Base-by-base conservation (phyloP, 805 yeast species). In the Starmera quercuum region DNA sequence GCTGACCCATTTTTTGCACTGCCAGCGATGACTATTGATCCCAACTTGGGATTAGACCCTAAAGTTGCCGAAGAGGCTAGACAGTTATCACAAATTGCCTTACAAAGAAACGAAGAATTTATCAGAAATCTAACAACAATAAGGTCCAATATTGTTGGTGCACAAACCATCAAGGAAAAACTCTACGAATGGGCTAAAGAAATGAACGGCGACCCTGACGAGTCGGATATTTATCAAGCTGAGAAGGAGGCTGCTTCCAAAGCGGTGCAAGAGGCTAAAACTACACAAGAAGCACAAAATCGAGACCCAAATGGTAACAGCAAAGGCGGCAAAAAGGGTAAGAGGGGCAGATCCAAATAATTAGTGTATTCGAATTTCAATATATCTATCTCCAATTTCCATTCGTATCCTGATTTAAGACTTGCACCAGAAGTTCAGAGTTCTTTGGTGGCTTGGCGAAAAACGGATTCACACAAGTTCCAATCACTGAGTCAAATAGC, bases 51-150 rank as follows among this genome's bases (percentile, higher is more conserved):
- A 1, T 52, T 70, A n/a, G 51, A 62, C 4, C 59, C 64, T 0
- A 80, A 73, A 26, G 70, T 68, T 22, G 82, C 85, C 5, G 83
- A 78, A 44, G 82, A 78, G 31, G 66, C 83, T 1, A 63, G 90
- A 41, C 88, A 82, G 47, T 67, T 77, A 54, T 77, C 74, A 33
- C 95, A 72, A 64, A 86, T 80, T 29, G 81, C 82, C 0, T 64
- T 86, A 29, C 95, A 88, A 56, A 75, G 90, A 40, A 74, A 78
- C 38, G 87, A 85, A 51, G 97, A 92, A 56, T 90, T 81, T 53
- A 79, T 87, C 33, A 70, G 90, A 47, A 83, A 87, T 40, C 62
- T 92, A 48, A 65, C 75, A n/a, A 73, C 67, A 23, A 69, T 92
- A 24, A 69, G 97, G 45, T 70, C 70, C 47, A 94, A 87, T 1